These are phyloP conservation scores for Celoporthe dispersa DNA, from an alignment of 2,329 filamentous ascomycete species.

Conservation along the genomic window DNA sequence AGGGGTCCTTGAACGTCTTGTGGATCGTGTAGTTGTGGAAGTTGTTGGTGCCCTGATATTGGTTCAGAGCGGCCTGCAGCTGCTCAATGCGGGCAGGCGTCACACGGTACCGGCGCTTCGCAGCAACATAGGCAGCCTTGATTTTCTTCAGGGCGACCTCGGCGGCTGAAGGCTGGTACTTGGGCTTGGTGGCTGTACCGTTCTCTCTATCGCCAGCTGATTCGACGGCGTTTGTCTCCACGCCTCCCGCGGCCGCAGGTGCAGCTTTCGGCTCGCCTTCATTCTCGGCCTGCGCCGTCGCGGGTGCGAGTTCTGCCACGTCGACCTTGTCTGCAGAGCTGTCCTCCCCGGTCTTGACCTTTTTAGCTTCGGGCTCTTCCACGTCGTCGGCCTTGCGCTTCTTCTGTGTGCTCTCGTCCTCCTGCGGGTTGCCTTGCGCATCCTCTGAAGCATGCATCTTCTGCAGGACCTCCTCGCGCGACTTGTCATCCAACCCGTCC, in stretches of 20 bases:
- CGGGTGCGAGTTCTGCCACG: not conserved
- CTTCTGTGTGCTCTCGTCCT: constrained; percentile 9
- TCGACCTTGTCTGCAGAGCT: not conserved
- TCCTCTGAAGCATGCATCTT: constrained; percentile 55
- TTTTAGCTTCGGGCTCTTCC: constrained; percentile 20
- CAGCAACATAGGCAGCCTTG: constrained; percentile 79
- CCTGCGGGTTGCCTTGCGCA: constrained; percentile 3
- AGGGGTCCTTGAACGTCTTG: constrained; percentile 80
- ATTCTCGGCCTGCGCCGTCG: constrained; percentile 13
- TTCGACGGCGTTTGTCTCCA: constrained; percentile 17
- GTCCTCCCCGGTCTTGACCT: constrained; percentile 23
- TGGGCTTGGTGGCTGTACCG: constrained; percentile 29
- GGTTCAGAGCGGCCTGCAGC: constrained; percentile 74
- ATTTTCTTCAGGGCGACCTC: constrained; percentile 72
- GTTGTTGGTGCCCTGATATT: constrained; percentile 84
- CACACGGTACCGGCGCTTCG: constrained; percentile 85
- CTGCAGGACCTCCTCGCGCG: constrained; percentile 65
- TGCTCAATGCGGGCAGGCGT: constrained; percentile 71
- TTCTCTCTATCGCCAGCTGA: constrained; percentile 11
- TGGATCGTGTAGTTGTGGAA: constrained; percentile 98
- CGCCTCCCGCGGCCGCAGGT: constrained; percentile 16
- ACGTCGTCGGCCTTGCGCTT: constrained; percentile 28
- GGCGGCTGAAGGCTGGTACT: constrained; percentile 52
- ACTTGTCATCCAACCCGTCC: constrained; percentile 64
- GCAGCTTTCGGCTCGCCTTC: constrained; percentile 10